phyloP scores from a whole-genome alignment of 495 filamentous ascomycete species.

The Clavariopsis aquatica region DNA sequence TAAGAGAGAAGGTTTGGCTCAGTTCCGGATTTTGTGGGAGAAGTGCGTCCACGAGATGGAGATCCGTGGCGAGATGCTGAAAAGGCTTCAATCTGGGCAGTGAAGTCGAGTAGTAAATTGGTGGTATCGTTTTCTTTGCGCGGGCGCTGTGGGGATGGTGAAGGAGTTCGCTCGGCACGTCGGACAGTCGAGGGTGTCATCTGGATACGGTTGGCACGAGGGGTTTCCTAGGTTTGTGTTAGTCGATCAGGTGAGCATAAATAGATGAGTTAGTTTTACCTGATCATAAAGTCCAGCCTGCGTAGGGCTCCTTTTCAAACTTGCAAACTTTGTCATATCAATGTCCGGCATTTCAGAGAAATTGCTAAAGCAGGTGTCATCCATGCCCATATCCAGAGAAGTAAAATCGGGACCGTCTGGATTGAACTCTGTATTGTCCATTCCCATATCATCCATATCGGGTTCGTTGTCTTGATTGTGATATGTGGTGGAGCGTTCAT shows the following conservation, averaged over 20 bases:
- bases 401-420: slow-evolving; percentile 40
- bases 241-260: too few relatives aligned
- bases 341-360: slow-evolving; percentile 78
- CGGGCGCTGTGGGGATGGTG: slow-evolving; percentile 60
- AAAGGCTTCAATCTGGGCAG: slow-evolving; percentile 69
- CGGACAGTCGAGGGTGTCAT: slow-evolving; percentile 45
- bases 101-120: slow-evolving; percentile 85
- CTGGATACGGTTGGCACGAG: slow-evolving; percentile 35
- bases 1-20: slow-evolving; percentile 50
- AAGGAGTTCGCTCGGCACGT: slow-evolving; percentile 51
- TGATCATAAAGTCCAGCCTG: slow-evolving; percentile 46
- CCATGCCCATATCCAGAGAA: slow-evolving; percentile 48
- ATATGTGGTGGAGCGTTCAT: slow-evolving; percentile 43
- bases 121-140: slow-evolving; percentile 58
- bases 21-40: slow-evolving; percentile 49
- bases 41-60: slow-evolving; percentile 47
- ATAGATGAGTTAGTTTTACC: slow-evolving; percentile 37
- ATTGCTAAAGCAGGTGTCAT: slow-evolving; percentile 81
- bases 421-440: slow-evolving; percentile 35
- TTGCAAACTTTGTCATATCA: slow-evolving; percentile 83
- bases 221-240: slow-evolving; percentile 40
- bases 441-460: slow-evolving; percentile 15
- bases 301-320: slow-evolving; percentile 59
- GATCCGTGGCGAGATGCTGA: slow-evolving; percentile 42
- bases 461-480: slow-evolving; percentile 43